phyloP scores from a whole-genome alignment of 78 protist genomes.

The Dictyostelium firmibasis region DNA sequence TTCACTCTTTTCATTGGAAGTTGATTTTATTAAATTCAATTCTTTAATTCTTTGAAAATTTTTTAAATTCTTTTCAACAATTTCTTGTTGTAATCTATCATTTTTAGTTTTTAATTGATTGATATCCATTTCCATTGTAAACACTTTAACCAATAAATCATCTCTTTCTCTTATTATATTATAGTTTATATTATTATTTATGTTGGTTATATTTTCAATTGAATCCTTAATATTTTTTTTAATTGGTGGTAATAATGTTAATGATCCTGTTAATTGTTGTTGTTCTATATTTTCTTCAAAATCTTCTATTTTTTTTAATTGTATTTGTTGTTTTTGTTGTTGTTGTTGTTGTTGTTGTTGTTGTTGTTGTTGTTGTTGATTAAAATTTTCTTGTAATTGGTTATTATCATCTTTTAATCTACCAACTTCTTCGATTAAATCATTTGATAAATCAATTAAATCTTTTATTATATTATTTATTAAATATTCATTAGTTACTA shows the following conservation, averaged over 20 bases:
- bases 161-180: not conserved
- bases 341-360: not conserved
- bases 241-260: not conserved
- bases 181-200: not conserved
- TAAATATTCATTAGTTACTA: not conserved
- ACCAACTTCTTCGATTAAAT: not conserved
- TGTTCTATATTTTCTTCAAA: not conserved
- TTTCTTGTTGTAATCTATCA: not conserved
- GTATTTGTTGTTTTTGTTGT: not conserved
- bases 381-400: not conserved
- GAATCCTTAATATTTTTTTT: conserved; percentile 1
- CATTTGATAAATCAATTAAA: conserved; percentile 3
- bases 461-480: not conserved
- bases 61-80: not conserved
- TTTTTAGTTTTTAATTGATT: not conserved
- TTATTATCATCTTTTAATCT: not conserved
- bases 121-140: not conserved
- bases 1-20: not conserved
- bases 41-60: not conserved
- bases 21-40: not conserved
- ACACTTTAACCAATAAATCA: not conserved
- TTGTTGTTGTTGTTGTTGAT: not conserved
- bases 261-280: not conserved
- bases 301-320: not conserved
- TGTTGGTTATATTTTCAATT: not conserved